phyloP scores from a whole-genome alignment of 345 rosid genomes.

The Ceriops decandra region DNA sequence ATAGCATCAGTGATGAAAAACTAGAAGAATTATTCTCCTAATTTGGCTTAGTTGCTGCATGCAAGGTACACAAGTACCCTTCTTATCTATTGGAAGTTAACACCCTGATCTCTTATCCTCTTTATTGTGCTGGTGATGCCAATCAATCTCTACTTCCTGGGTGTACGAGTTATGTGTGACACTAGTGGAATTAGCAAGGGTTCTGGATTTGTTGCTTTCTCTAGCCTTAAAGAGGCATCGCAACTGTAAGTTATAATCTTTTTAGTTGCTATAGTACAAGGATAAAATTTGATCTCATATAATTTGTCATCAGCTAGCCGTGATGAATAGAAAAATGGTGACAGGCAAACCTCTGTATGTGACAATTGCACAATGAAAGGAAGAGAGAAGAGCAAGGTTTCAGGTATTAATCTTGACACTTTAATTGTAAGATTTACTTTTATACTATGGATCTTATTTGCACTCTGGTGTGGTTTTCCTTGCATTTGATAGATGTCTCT shows the following conservation, averaged over 20 bases:
- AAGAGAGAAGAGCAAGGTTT: conserved; percentile 24
- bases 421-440: no score
- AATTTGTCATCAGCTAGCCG: conserved; percentile 8
- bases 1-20: conserved; percentile 20
- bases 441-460: no score
- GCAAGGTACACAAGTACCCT: conserved; percentile 15
- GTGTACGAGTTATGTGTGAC: conserved; percentile 19
- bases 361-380: conserved; percentile 28
- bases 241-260: conserved; percentile 14
- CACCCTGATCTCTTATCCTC: background rate
- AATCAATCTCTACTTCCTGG: background rate
- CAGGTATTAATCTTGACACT: conserved; percentile 6
- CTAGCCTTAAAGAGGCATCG: conserved; percentile 24
- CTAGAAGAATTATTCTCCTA: conserved; percentile 22
- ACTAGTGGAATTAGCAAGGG: conserved; percentile 22
- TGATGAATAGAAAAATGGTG: conserved; percentile 29
- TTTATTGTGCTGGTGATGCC: background rate
- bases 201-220: conserved; percentile 28
- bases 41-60: conserved; percentile 24
- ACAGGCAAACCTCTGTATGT: conserved; percentile 26
- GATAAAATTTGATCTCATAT: no score
- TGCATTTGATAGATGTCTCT: no score
- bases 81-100: background rate
- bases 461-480: no score
- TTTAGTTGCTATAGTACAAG: no score